A percentile compares a stretch with the other conserved stretches of the same genome.
phyloP scores from a whole-genome alignment of 2,329 filamentous ascomycete genomes.

The Pyrenochaeta sp. region DNA sequence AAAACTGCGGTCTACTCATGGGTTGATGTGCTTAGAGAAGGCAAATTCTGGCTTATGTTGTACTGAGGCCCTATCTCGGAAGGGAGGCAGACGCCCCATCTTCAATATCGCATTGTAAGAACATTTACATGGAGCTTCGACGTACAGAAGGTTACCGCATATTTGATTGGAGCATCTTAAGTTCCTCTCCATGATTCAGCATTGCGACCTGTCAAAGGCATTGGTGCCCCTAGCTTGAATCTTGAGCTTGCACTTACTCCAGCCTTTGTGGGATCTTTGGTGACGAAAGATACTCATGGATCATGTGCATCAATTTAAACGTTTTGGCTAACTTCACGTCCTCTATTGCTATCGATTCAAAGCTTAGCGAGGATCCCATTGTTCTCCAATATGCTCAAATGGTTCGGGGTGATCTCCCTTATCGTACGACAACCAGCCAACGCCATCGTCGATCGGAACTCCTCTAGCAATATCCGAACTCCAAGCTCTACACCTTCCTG shows the following conservation, averaged over 20 bases:
- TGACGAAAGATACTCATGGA: too few relatives aligned
- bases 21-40: slow-evolving; percentile 14
- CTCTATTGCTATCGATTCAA: background rate
- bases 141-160: too few relatives aligned
- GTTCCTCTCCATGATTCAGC: too few relatives aligned
- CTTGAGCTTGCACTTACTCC: too few relatives aligned
- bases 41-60: slow-evolving; percentile 18
- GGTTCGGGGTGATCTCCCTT: slow-evolving; percentile 14
- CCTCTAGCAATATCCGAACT: slow-evolving; percentile 50
- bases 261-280: too few relatives aligned
- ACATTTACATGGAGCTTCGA: too few relatives aligned
- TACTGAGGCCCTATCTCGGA: too few relatives aligned
- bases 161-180: too few relatives aligned
- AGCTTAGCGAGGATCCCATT: slow-evolving; percentile 16
- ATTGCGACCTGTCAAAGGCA: too few relatives aligned
- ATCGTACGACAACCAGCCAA: slow-evolving; percentile 27
- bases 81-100: too few relatives aligned
- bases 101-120: too few relatives aligned
- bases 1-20: slow-evolving; percentile 10
- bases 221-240: too few relatives aligned
- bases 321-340: background rate
- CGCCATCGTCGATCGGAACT: slow-evolving; percentile 39
- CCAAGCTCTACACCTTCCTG: slow-evolving; percentile 52
- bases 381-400: slow-evolving; percentile 15
- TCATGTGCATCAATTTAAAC: background rate